phyloP scores from a whole-genome alignment of 2,329 filamentous ascomycete species.

The Coniochaeta sp. region DNA sequence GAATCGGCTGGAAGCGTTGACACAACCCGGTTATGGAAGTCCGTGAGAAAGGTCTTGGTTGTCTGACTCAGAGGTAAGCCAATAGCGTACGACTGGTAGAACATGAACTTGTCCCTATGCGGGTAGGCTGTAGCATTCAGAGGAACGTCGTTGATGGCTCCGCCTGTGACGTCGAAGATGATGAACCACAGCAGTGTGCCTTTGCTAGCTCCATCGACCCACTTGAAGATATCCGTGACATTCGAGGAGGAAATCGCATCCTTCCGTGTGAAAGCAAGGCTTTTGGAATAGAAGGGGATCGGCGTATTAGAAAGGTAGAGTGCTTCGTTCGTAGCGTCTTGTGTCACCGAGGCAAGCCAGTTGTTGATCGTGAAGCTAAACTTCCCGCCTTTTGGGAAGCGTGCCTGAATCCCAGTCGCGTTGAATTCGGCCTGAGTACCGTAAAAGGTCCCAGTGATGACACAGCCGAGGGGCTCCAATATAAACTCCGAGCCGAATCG shows the following conservation, averaged over 20 bases:
- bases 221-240: constrained; percentile 43
- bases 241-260: constrained; percentile 36
- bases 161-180: constrained; percentile 55
- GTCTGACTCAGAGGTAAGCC: constrained; percentile 37
- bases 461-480: constrained; percentile 41
- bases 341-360: constrained; percentile 53
- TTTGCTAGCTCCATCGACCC: constrained; percentile 39
- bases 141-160: constrained; percentile 49
- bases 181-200: constrained; percentile 51
- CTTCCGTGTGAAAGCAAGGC: constrained; percentile 41
- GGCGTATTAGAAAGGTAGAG: constrained; percentile 39
- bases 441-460: constrained; percentile 55
- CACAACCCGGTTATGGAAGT: constrained; percentile 37
- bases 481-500: constrained; percentile 52
- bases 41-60: constrained; percentile 42
- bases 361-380: constrained; percentile 39
- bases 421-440: constrained; percentile 49
- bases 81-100: constrained; percentile 54
- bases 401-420: constrained; percentile 37
- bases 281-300: constrained; percentile 49
- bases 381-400: constrained; percentile 33
- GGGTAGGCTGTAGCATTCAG: constrained; percentile 51
- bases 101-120: constrained; percentile 57
- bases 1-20: constrained; percentile 21
- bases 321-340: constrained; percentile 40